Base-by-base conservation (phyloP, 2,329 filamentous ascomycete species). In the Aspergillus vadensis region DNA sequence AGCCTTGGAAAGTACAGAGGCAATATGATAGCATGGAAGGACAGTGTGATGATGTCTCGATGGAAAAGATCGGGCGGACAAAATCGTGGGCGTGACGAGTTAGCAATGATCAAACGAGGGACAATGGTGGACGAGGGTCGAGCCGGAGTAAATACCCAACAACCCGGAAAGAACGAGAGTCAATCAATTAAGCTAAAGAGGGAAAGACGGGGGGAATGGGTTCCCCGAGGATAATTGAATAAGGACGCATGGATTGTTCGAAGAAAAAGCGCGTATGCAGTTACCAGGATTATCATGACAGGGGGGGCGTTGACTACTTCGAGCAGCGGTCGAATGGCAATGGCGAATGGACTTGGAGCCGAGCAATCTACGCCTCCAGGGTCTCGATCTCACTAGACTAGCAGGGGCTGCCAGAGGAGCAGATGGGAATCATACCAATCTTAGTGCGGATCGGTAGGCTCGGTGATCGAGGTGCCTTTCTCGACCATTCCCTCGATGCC, bases 181-280 rank as follows among this genome's bases (percentile, higher is more conserved):
- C 56, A 59, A 65, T 65, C 58, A 57, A 59, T 59, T 54, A 55
- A 50, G 48, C 51, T 57, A 55, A 53, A 38, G 55, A 61, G 25
- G 59, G 61, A 55, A 23, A n/a, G 48, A 49, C 47, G 52, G 54
- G 57, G 59, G 53, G 53, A 61, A 47, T 41, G 27, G 25, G 39
- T 53, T 59, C 52, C 57, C 56, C 53, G 59, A 60, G 49, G 44
- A 41, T 56, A 57, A 60, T 61, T 62, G 58, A 51, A 58, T 58
- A 60, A 36, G 43, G 60, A 63, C 62, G 59, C 63, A 64, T 65
- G 57, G 51, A 61, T 60, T 48, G 44, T 60, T 62, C 60, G 60
- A 60, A 60, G 53, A 47, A 56, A 59, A 50, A 56, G 57, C 55
- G 47, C 55, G 25, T 65, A 57, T 65, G 61, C 54, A 61, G 48